Evolutionary conservation across 768 basidiomycete genomes (phyloP).

Genomic region (Neoboletus magnificus): DNA sequence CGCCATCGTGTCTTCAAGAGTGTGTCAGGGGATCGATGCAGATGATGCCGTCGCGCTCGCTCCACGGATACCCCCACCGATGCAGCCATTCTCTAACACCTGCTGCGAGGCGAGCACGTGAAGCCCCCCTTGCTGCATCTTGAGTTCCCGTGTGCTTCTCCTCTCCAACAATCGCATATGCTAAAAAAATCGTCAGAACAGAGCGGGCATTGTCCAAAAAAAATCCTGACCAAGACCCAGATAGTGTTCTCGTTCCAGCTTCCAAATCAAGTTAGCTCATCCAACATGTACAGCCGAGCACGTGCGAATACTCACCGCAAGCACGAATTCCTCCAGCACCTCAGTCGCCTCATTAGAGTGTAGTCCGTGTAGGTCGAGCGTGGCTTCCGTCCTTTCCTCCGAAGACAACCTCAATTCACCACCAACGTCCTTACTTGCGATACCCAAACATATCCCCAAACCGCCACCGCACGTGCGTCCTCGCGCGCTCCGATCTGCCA

Average conservation of each 20-base stretch:
- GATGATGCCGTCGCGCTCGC: conserved; percentile 84
- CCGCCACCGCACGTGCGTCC: conserved; percentile 80
- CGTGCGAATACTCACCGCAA: conserved; percentile 58
- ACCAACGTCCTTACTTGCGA: conserved; percentile 57
- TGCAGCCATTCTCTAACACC: conserved; percentile 90
- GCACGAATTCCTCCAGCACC: conserved; percentile 83
- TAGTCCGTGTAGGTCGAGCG: conserved; percentile 90
- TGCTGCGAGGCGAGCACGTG: conserved; percentile 76
- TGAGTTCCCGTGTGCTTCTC: conserved; percentile 96
- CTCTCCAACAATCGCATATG: conserved; percentile 90
- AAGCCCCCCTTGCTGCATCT: conserved; percentile 75
- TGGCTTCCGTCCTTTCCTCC: conserved; percentile 87
- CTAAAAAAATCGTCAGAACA: conserved; percentile 37
- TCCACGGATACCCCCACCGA: conserved; percentile 96
- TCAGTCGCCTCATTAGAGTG: conserved; percentile 93
- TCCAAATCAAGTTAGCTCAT: conserved; percentile 15
- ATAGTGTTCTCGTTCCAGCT: conserved; percentile 88
- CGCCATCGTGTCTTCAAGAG: conserved; percentile 23
- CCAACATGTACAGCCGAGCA: not conserved
- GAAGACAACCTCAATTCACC: conserved; percentile 57
- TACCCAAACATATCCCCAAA: conserved; percentile 83
- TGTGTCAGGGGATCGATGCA: conserved; percentile 88
- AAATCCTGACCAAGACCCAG: conserved; percentile 70
- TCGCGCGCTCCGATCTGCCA: conserved; percentile 67
- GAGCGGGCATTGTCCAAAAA: not conserved